These are phyloP conservation scores for Rhytidiadelphus loreus DNA, from an alignment of 225 moss, liverwort and hornwort species.

Conservation along the genomic window DNA sequence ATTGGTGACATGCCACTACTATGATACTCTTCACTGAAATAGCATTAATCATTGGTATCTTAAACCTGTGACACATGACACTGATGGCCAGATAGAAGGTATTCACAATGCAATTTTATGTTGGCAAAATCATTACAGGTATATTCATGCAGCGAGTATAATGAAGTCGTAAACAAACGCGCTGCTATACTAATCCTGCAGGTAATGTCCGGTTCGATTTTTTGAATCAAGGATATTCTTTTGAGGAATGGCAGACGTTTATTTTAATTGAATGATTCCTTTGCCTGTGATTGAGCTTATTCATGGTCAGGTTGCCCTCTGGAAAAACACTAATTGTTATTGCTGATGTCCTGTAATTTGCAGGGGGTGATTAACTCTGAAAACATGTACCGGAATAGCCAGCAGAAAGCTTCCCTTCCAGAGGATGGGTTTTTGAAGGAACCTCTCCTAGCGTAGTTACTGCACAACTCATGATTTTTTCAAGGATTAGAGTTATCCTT, in stretches of 20 bases:
- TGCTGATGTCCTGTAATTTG: not conserved
- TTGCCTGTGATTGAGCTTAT: not conserved
- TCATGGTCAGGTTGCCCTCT: not conserved
- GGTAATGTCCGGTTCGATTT: constrained; percentile 9
- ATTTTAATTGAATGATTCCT: not conserved
- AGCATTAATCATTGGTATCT: not conserved
- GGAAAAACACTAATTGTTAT: not conserved
- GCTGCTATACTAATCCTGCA: constrained; percentile 63
- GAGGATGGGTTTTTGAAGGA: constrained; percentile 48
- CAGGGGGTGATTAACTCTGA: constrained; percentile 71
- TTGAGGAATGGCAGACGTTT: not conserved
- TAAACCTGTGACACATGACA: not conserved
- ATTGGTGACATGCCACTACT: not conserved
- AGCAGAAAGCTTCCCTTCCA: constrained; percentile 8
- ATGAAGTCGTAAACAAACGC: constrained; percentile 72
- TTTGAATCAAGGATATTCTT: not conserved
- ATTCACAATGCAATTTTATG: not conserved
- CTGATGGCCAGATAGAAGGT: not conserved
- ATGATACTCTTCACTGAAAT: not conserved
- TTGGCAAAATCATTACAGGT: constrained; percentile 20
- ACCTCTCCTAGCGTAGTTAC: not conserved
- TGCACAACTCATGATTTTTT: not conserved
- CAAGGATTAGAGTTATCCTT: not conserved
- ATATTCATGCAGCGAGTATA: constrained; percentile 71
- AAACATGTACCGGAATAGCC: constrained; percentile 45